Conservation (phyloP, 352 stramenopile species). For the Elongisporangium anandrum region DNA sequence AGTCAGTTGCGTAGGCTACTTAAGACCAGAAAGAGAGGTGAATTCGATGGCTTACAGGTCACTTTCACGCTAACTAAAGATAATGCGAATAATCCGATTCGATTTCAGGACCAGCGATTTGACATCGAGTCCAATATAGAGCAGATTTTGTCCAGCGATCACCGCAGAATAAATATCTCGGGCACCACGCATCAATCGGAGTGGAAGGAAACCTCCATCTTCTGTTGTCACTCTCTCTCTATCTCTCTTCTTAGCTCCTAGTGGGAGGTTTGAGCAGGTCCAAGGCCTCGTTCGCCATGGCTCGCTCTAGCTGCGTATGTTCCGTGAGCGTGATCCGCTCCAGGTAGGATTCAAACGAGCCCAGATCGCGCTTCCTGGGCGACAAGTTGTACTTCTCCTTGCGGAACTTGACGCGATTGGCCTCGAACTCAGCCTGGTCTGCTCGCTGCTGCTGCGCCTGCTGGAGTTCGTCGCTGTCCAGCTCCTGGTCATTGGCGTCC, state of each 20-base stretch:
- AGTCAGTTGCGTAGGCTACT: too few species aligned
- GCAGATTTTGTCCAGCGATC: too few species aligned
- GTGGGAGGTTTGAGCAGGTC: background rate
- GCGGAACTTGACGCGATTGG: slow-evolving; percentile 32
- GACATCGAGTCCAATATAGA: too few species aligned
- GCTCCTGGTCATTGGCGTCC: slow-evolving; percentile 20
- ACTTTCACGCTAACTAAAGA: too few species aligned
- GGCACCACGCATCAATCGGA: too few species aligned
- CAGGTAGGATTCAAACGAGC: slow-evolving; percentile 38
- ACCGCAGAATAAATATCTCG: too few species aligned
- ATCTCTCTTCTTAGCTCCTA: background rate
- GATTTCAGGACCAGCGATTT: too few species aligned
- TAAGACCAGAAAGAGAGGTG: too few species aligned
- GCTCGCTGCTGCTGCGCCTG: slow-evolving; percentile 28
- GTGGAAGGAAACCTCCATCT: too few species aligned
- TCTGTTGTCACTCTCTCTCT: too few species aligned
- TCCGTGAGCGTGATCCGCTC: slow-evolving; percentile 56
- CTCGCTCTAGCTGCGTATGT: slow-evolving; percentile 33
- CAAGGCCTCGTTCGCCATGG: slow-evolving; percentile 13
- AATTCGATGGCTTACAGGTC: too few species aligned
- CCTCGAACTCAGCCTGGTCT: slow-evolving; percentile 29
- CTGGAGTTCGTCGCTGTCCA: slow-evolving; percentile 22
- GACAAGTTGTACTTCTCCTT: slow-evolving; percentile 63
- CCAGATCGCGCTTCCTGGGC: slow-evolving; percentile 30
- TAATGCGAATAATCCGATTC: too few species aligned